These are phyloP conservation scores for Grosmannia penicillata DNA, from an alignment of 2,329 filamentous ascomycete species.

Conservation along the genomic window DNA sequence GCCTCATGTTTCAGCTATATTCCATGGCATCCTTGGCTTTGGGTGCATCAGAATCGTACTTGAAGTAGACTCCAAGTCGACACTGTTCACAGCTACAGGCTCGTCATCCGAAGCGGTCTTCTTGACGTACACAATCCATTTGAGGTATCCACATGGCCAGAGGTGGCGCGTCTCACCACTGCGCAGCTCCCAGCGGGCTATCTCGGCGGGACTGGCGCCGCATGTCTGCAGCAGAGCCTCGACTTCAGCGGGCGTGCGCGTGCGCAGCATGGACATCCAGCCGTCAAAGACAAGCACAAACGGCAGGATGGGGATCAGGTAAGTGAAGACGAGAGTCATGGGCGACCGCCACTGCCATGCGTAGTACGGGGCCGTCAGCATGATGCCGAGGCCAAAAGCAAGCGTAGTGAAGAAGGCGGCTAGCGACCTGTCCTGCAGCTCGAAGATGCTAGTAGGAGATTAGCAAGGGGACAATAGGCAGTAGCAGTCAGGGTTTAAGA, in stretches of 20 bases:
- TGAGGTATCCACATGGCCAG: conserved; percentile 34
- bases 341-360: conserved; percentile 36
- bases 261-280: conserved; percentile 49
- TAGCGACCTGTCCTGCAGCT: conserved; percentile 53
- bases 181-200: conserved; percentile 29
- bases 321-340: conserved; percentile 49
- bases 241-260: conserved; percentile 52
- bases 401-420: conserved; percentile 36
- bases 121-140: conserved; percentile 36
- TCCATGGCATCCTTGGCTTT: no score
- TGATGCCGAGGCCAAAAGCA: conserved; percentile 34
- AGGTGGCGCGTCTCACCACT: conserved; percentile 32
- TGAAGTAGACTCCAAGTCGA: no score
- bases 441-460: conserved; percentile 38
- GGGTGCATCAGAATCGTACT: no score
- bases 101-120: no score
- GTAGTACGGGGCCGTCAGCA: conserved; percentile 37
- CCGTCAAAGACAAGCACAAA: conserved; percentile 57
- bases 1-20: no score
- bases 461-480: background rate
- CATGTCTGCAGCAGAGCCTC: conserved; percentile 40
- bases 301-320: conserved; percentile 49
- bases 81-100: no score
- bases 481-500: background rate
- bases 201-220: conserved; percentile 22